Base-by-base conservation (phyloP, 2,329 filamentous ascomycete species). In the Lasiodiplodia sp. region DNA sequence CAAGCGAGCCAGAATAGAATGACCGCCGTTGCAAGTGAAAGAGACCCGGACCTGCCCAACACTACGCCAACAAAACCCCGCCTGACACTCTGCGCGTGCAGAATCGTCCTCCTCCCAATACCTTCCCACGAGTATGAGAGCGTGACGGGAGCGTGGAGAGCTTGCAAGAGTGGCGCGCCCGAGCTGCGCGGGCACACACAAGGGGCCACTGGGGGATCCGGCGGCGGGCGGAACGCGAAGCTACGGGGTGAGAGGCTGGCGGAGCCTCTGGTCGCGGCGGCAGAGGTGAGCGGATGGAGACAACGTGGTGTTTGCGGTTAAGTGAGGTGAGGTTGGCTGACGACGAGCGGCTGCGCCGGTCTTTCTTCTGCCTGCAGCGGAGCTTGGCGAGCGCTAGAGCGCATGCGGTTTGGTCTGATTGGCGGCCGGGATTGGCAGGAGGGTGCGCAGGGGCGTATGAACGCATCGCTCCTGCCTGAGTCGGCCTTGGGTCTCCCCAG, bases 1-100 rank as follows among this genome's bases (percentile, higher is more conserved):
- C 75, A 74, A 74, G 64, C 66, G 67, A 72, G 72, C 74, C 75
- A 64, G 60, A 64, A 64, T 75, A 72, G 69, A 71, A 70, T 73
- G 70, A 72, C 71, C 70, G 72, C 73, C 74, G 74, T 51, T 64
- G 60, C 31, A 64, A 56, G 57, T 68, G 67, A 64, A 68, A 40
- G 57, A 49, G 60, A 68, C 47, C 67, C 52, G 67, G 25, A 57
- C 51, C 67, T 68, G 67, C 58, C 60, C 67, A 49, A 60, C 51
- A 64, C 49, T 52, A 68, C 60, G 57, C 60, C 67, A 68, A 68
- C 51, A 64, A 52, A 44, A 23, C 31, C 60, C 60, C 28, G 60
- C 60, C 60, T 64, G 44, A 64, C 60, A 18, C 63, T 55, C 49
- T 65, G 51, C 47, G 34, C 47, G 25, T 18, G 31, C 62, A 40